phyloP scores from a whole-genome alignment of 768 basidiomycete genomes.

The Termitomyces sp. region DNA sequence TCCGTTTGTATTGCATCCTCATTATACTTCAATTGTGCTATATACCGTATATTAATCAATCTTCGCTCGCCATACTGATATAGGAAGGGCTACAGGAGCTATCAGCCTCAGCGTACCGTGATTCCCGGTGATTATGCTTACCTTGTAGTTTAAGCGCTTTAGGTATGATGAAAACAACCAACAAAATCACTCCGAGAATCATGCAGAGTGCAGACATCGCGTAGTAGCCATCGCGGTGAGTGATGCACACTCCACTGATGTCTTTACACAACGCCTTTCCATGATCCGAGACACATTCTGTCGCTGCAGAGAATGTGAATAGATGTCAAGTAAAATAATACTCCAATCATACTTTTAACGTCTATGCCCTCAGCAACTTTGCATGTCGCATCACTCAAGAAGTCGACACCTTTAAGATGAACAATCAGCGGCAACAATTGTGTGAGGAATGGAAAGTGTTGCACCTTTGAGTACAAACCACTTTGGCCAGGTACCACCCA shows the following conservation, averaged over 20 bases:
- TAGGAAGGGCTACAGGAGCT: constrained; percentile 52
- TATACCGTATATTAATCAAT: constrained; percentile 25
- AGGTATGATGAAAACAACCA: constrained; percentile 78
- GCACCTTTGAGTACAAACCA: constrained; percentile 92
- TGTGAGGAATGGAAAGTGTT: neutral
- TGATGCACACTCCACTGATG: constrained; percentile 77
- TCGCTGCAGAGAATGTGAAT: constrained; percentile 38
- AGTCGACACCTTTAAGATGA: constrained; percentile 66
- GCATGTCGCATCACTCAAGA: constrained; percentile 84
- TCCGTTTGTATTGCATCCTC: neutral
- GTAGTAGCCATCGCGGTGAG: constrained; percentile 91
- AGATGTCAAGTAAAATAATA: neutral
- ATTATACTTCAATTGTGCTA: constrained; percentile 1
- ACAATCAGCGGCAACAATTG: constrained; percentile 12
- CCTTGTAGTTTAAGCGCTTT: constrained; percentile 85
- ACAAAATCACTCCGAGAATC: constrained; percentile 65
- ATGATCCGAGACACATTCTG: constrained; percentile 90
- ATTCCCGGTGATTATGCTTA: constrained; percentile 32
- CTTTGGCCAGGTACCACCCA: constrained; percentile 98
- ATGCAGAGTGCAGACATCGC: constrained; percentile 79
- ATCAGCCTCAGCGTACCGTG: constrained; percentile 3
- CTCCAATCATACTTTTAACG: constrained; percentile 47
- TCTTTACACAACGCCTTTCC: constrained; percentile 78
- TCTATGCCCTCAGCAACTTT: constrained; percentile 58
- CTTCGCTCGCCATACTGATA: constrained; percentile 70